Conservation (phyloP, 805 yeast genomes). For the Yarrowia sp. region DNA sequence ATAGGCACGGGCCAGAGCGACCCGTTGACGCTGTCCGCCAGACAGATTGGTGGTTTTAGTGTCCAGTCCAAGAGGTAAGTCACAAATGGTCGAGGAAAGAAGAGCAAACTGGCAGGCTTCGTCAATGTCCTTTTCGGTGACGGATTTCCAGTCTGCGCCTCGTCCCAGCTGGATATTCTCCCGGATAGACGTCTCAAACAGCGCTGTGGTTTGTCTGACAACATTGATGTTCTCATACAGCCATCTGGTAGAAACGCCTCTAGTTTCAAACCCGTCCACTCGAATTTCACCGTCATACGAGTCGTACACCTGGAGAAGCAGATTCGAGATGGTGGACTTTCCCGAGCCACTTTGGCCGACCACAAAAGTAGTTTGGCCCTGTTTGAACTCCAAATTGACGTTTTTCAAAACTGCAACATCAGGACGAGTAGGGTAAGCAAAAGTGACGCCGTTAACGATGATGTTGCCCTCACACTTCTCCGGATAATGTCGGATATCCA, state of each 20-base stretch:
- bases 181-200: slow-evolving; percentile 68
- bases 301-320: slow-evolving; percentile 67
- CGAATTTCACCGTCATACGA: slow-evolving; percentile 61
- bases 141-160: slow-evolving; percentile 44
- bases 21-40: slow-evolving; percentile 90
- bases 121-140: slow-evolving; percentile 47
- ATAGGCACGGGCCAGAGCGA: slow-evolving; percentile 84
- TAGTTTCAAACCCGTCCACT: slow-evolving; percentile 62
- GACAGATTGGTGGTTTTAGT: slow-evolving; percentile 64
- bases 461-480: not conserved
- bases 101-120: slow-evolving; percentile 62
- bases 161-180: slow-evolving; percentile 69
- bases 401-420: slow-evolving; percentile 56
- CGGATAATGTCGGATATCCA: slow-evolving; percentile 20
- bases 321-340: slow-evolving; percentile 77
- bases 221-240: slow-evolving; percentile 68
- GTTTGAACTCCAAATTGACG: slow-evolving; percentile 56
- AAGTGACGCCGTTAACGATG: slow-evolving; percentile 49
- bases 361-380: slow-evolving; percentile 62
- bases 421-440: slow-evolving; percentile 68
- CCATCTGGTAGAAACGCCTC: slow-evolving; percentile 57
- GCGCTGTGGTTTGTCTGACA: slow-evolving; percentile 72
- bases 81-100: slow-evolving; percentile 57
- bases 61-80: slow-evolving; percentile 62
- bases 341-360: slow-evolving; percentile 95